Percentiles rank a stretch among this genome's conserved stretches.
Evolutionary conservation across 148 eudicot species (phyloP).

Genomic region (Silene latifolia): DNA sequence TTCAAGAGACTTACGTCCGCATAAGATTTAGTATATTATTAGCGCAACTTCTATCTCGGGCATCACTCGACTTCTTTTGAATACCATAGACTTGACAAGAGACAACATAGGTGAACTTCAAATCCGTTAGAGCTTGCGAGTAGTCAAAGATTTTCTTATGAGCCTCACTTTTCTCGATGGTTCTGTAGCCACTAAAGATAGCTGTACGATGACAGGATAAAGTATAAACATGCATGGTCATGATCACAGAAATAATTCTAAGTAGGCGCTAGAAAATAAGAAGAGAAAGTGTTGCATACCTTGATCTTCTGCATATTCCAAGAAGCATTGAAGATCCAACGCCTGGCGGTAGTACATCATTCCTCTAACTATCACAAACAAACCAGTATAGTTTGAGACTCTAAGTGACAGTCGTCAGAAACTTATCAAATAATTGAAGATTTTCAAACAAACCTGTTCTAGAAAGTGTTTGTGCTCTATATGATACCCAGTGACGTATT

Average conservation of each 20-base stretch:
- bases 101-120: conserved; percentile 95
- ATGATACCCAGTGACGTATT: conserved; percentile 89
- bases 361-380: conserved; percentile 70
- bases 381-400: conserved; percentile 17
- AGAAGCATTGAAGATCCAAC: conserved; percentile 88
- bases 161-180: conserved; percentile 48
- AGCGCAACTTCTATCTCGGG: conserved; percentile 69
- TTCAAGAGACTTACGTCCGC: conserved; percentile 52
- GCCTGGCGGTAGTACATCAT: conserved; percentile 97
- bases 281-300: conserved; percentile 40
- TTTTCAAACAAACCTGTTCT: conserved; percentile 71
- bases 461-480: conserved; percentile 97
- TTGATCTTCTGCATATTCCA: conserved; percentile 70
- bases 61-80: conserved; percentile 73
- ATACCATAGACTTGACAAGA: conserved; percentile 96
- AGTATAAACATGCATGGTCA: too few relatives aligned
- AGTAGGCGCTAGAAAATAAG: neutral
- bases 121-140: conserved; percentile 81
- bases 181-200: conserved; percentile 76
- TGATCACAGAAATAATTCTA: conserved; percentile 1
- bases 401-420: conserved; percentile 9
- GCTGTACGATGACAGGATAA: conserved; percentile 43
- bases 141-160: conserved; percentile 47
- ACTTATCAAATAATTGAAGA: conserved; percentile 2
- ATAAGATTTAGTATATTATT: conserved; percentile 78